Evolutionary conservation across 768 basidiomycete genomes (phyloP), one percentile per base, ranked within the genome.

Genomic region (Galerina marginata): DNA sequence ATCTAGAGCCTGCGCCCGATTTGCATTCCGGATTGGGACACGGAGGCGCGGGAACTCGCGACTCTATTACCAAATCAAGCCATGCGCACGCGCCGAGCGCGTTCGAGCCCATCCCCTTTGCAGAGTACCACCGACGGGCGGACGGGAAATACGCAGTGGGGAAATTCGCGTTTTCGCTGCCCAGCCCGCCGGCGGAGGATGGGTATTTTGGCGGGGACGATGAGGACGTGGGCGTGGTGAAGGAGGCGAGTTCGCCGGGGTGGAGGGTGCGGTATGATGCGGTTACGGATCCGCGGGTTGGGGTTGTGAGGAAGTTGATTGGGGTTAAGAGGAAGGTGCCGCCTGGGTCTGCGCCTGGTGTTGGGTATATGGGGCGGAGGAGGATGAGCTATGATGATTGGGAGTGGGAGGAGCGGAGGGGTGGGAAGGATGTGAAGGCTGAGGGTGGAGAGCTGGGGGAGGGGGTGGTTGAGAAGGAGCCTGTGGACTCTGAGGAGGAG

Each of bases 51-150:
- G 20, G 20, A 20, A 20, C 20, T 20, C 20, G 20, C 10, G 70
- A 68, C 12, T 69, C 71, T 7, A 59, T 43, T 39, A 46, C 42
- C 42, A 64, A 62, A 45, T 51, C 64, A 60, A 60, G 60, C 54
- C 70, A 61, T 61, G 16, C 49, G 20, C 38, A 38, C 14, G 40
- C 61, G 25, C 56, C 52, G 60, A 72, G 62, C 65, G 69, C 68
- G 63, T 94, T 92, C 61, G 89, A 92, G 39, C 86, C 92, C 0
- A 90, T 95, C 25, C 86, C 88, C 0, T 93, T 95, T 60, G 83
- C 88, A 0, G 71, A 78, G 9, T 84, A 81, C 45, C 89, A 93
- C 68, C 79, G 82, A 15, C 64, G 79, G 12, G 78, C 85, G 12
- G 92, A 94, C 68, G 85, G 85, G 9, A 95, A 95, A 74, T 93